Conservation (phyloP, 306 rosid species). For the Lagenaria siceraria region DNA sequence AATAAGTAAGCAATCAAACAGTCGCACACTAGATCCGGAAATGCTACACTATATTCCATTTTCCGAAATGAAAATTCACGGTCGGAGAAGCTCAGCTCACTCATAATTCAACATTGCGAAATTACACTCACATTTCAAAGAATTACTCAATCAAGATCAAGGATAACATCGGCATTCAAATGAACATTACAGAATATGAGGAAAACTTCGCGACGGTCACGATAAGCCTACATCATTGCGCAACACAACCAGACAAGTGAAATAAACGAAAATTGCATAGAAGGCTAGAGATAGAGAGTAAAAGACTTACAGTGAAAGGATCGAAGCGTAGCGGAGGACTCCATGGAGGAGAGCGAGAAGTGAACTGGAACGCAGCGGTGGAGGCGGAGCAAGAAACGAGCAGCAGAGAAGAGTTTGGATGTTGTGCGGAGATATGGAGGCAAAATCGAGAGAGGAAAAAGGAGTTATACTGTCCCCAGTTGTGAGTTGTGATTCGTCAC, state of each 20-base stretch:
- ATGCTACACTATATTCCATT: neutral
- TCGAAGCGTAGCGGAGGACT: constrained; percentile 53
- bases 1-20: neutral
- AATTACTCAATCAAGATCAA: neutral
- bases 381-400: constrained; percentile 2
- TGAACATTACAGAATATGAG: neutral
- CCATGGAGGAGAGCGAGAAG: constrained; percentile 36
- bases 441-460: constrained; percentile 14
- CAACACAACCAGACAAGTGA: neutral
- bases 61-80: neutral
- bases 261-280: neutral
- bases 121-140: neutral
- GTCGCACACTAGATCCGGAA: constrained; percentile 1
- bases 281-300: constrained; percentile 15
- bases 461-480: neutral
- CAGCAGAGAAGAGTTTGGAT: neutral
- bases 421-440: constrained; percentile 11
- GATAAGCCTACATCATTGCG: neutral
- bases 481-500: constrained; percentile 7
- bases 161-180: neutral
- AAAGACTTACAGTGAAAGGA: constrained; percentile 53
- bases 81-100: neutral
- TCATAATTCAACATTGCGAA: neutral
- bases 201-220: neutral
- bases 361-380: constrained; percentile 14